Percentiles rank a stretch among this genome's conserved stretches.
These are phyloP conservation scores for Rubia peregrina DNA, from an alignment of 305 asterid genomes.

Conservation along the genomic window DNA sequence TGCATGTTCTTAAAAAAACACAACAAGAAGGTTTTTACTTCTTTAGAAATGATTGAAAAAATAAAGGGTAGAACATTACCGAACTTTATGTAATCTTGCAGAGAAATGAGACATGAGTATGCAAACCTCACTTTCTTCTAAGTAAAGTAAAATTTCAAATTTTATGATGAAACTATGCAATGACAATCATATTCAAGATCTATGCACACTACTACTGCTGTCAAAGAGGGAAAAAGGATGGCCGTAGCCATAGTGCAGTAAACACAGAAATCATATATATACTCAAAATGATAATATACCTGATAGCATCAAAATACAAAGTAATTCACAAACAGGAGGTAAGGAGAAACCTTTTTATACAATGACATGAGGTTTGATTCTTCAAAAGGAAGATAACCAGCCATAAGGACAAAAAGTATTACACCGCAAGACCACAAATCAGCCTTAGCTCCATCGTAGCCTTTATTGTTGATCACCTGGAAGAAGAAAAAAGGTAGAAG, in stretches of 20 bases:
- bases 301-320: neutral
- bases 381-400: slow-evolving; percentile 93
- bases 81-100: neutral
- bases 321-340: neutral
- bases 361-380: slow-evolving; percentile 75
- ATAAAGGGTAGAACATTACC: neutral
- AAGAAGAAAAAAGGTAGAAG: slow-evolving; percentile 4
- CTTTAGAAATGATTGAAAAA: neutral
- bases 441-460: slow-evolving; percentile 98
- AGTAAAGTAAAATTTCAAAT: neutral
- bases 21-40: neutral
- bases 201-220: neutral
- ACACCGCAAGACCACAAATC: slow-evolving; percentile 99
- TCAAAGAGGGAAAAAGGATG: neutral
- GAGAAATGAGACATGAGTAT: neutral
- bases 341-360: slow-evolving; percentile 64
- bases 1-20: neutral
- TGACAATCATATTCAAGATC: neutral
- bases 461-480: slow-evolving; percentile 89
- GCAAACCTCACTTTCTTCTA: neutral
- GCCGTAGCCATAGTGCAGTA: neutral
- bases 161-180: neutral
- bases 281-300: neutral
- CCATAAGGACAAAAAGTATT: slow-evolving; percentile 93
- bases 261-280: neutral